A percentile compares a stretch with the other conserved stretches of the same genome.
Conservation (phyloP, 805 yeast species). For the Wickerhamiella occidentalis region DNA sequence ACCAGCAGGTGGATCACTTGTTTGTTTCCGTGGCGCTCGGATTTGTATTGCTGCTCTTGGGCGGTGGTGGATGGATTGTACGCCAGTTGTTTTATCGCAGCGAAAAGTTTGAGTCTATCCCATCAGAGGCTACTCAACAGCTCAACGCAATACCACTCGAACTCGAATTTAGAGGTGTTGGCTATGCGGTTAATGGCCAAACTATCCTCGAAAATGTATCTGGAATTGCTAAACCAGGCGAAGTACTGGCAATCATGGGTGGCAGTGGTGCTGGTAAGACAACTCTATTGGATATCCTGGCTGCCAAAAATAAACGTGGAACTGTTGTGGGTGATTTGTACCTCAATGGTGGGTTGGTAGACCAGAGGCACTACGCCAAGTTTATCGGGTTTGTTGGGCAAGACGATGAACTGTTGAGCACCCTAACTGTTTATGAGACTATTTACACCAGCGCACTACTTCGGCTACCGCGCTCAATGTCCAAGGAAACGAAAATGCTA, state of each 20-base stretch:
- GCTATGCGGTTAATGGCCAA: slow-evolving; percentile 44
- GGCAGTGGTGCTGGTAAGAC: slow-evolving; percentile 99
- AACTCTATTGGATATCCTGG: slow-evolving; percentile 79
- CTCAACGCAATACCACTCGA: slow-evolving; percentile 42
- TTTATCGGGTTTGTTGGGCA: slow-evolving; percentile 93
- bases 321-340: slow-evolving; percentile 49
- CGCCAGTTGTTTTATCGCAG: slow-evolving; percentile 9
- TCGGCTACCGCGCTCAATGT: slow-evolving; percentile 72
- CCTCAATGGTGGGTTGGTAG: slow-evolving; percentile 51
- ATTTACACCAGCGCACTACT: slow-evolving; percentile 83
- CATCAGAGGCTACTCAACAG: slow-evolving; percentile 11
- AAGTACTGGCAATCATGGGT: slow-evolving; percentile 92
- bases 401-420: slow-evolving; percentile 81
- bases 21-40: slow-evolving; percentile 20
- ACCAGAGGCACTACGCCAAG: slow-evolving; percentile 27
- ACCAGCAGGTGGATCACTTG: slow-evolving; percentile 25
- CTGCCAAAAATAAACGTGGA: slow-evolving; percentile 79
- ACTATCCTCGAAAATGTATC: slow-evolving; percentile 49
- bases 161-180: slow-evolving; percentile 61
- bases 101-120: slow-evolving; percentile 5
- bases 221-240: slow-evolving; percentile 77
- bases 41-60: slow-evolving; percentile 18
- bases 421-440: slow-evolving; percentile 91
- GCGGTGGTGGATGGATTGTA: slow-evolving; percentile 10
- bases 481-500: slow-evolving; percentile 55